Conservation (phyloP, 768 basidiomycete species). For the Hericium alpestre region DNA sequence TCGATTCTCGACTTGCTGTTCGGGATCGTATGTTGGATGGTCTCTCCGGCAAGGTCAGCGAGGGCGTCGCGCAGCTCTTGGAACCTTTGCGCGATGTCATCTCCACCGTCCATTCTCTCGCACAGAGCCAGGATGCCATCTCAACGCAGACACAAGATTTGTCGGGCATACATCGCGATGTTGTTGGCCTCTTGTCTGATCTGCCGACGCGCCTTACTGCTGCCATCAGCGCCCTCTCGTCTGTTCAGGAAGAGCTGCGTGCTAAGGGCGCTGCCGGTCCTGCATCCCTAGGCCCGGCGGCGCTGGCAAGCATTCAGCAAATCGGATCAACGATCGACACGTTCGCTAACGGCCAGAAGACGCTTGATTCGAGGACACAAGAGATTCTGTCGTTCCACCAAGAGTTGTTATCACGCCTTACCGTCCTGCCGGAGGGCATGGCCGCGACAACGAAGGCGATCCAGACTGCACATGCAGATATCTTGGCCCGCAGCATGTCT, state of each 20-base stretch:
- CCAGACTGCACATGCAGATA: constrained; percentile 52
- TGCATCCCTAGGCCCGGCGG: constrained; percentile 9
- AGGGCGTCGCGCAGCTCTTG: constrained; percentile 37
- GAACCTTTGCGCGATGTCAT: constrained; percentile 33
- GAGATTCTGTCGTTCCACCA: constrained; percentile 42
- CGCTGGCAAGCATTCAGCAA: constrained; percentile 22
- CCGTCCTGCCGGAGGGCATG: constrained; percentile 49
- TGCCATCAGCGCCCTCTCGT: constrained; percentile 33
- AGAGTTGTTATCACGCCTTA: constrained; percentile 42
- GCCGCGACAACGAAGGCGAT: constrained; percentile 41
- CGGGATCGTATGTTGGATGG: constrained; percentile 60
- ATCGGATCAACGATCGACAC: constrained; percentile 41
- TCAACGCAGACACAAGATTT: constrained; percentile 28
- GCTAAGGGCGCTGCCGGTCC: constrained; percentile 8
- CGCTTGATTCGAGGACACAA: constrained; percentile 34
- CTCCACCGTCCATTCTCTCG: constrained; percentile 29
- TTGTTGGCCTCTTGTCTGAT: constrained; percentile 31
- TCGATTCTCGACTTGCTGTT: constrained; percentile 71
- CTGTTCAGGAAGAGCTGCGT: constrained; percentile 17
- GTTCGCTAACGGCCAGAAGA: constrained; percentile 41
- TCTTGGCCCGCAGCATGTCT: constrained; percentile 44
- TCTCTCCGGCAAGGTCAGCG: constrained; percentile 43
- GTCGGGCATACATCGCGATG: constrained; percentile 28
- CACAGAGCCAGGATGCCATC: constrained; percentile 32
- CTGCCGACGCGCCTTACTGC: constrained; percentile 38